phyloP scores from a whole-genome alignment of 257 asterid genomes.

The Solanum sparsipilum region DNA sequence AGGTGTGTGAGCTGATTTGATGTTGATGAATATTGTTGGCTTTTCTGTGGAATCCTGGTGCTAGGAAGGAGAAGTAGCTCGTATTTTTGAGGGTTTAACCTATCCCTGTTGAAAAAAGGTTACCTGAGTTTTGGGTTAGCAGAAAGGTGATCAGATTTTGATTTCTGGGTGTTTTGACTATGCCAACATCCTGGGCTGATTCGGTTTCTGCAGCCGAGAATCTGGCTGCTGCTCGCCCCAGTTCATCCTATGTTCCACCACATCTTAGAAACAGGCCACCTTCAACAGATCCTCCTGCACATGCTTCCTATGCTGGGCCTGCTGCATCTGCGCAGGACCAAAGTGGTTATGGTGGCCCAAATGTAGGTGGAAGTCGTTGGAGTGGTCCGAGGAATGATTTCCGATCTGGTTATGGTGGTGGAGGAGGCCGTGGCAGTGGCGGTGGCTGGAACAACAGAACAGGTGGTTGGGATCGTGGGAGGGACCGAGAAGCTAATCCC shows the following conservation, averaged over 20 bases:
- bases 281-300: constrained; percentile 32
- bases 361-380: constrained; percentile 25
- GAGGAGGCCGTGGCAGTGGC: constrained; percentile 14
- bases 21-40: constrained; percentile 21
- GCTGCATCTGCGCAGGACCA: constrained; percentile 24
- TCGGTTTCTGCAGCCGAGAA: constrained; percentile 41
- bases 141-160: constrained; percentile 5
- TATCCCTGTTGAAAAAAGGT: constrained; percentile 7
- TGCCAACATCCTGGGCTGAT: constrained; percentile 89
- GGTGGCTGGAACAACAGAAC: constrained; percentile 50
- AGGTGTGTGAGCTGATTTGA: constrained; percentile 9
- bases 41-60: neutral
- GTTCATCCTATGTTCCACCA: constrained; percentile 69
- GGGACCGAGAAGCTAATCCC: constrained; percentile 61
- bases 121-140: constrained; percentile 5
- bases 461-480: constrained; percentile 55
- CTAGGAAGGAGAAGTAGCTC: neutral
- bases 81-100: constrained; percentile 11
- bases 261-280: constrained; percentile 78
- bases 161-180: constrained; percentile 26
- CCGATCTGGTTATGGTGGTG: constrained; percentile 17
- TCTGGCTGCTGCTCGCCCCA: constrained; percentile 31
- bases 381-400: constrained; percentile 36
- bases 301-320: constrained; percentile 32
- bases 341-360: constrained; percentile 27